phyloP scores from a whole-genome alignment of 768 basidiomycete species.

The Leccinum truebloodii region DNA sequence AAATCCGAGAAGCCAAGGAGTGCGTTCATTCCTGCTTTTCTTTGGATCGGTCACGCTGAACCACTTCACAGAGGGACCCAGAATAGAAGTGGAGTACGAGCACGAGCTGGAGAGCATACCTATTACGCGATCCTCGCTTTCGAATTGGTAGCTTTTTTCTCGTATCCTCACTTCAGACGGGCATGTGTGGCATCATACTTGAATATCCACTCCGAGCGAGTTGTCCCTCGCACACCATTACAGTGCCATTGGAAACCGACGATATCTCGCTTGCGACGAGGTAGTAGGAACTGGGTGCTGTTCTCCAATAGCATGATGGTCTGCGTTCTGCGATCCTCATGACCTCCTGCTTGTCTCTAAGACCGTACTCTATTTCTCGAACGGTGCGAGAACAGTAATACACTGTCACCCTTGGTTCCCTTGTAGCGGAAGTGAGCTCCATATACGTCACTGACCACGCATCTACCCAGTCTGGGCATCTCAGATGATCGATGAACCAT shows the following conservation, averaged over 20 bases:
- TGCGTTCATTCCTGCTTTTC: conserved; percentile 34
- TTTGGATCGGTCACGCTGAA: conserved; percentile 15
- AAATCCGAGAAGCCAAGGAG: conserved; percentile 65
- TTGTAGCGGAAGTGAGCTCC: neutral
- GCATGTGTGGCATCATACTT: neutral
- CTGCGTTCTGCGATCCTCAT: neutral
- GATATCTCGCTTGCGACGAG: neutral
- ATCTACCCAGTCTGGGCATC: neutral
- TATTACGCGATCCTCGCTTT: conserved; percentile 50
- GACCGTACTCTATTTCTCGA: too few relatives aligned
- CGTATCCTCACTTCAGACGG: neutral
- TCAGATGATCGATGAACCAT: neutral
- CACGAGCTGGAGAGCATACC: conserved; percentile 78
- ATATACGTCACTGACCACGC: neutral
- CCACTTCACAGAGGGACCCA: conserved; percentile 57
- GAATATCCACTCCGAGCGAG: conserved; percentile 1
- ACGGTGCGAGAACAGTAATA: neutral
- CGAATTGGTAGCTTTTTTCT: conserved; percentile 49
- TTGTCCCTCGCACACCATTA: neutral
- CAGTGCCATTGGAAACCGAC: neutral
- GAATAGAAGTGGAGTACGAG: conserved; percentile 96
- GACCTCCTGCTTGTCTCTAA: neutral
- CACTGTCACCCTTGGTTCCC: neutral
- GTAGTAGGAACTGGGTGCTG: neutral
- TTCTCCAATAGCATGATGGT: neutral